Conservation (phyloP, 192 early-diverging fungal species). For the Mortierella alpina region DNA sequence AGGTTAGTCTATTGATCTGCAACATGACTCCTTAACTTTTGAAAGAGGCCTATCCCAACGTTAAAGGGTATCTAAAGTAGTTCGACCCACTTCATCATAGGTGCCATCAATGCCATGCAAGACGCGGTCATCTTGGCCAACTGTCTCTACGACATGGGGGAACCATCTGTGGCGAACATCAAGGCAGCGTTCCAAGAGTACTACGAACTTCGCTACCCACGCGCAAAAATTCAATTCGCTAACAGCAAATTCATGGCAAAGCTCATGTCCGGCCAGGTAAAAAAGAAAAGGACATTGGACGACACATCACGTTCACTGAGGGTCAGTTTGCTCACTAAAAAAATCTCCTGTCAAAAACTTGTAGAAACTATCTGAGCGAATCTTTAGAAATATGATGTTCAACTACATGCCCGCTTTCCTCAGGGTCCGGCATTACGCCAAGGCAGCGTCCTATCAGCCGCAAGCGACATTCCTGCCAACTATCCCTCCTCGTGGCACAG, state of each 20-base stretch:
- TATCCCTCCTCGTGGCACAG: no score
- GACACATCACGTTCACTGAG: not conserved
- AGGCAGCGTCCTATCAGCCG: no score
- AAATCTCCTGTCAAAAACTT: no score
- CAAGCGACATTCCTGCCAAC: no score
- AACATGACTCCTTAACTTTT: no score
- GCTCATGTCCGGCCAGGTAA: constrained; percentile 1
- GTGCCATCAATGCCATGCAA: constrained; percentile 14
- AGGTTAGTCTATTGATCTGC: not conserved
- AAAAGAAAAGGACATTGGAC: no score
- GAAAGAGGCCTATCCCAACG: not conserved
- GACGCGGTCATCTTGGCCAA: constrained; percentile 10
- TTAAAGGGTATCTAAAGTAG: not conserved
- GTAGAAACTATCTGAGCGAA: no score
- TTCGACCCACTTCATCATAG: not conserved
- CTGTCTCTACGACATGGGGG: not conserved
- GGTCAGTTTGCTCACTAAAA: not conserved
- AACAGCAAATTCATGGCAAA: not conserved
- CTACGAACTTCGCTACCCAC: not conserved
- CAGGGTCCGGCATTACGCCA: no score
- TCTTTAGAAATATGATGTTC: no score
- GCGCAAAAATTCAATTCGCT: not conserved
- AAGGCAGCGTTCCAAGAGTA: not conserved
- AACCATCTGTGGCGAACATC: not conserved
- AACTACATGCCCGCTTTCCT: no score